Evolutionary conservation across 148 eudicot species (phyloP).

Genomic region (Rhododendron mucronatum): DNA sequence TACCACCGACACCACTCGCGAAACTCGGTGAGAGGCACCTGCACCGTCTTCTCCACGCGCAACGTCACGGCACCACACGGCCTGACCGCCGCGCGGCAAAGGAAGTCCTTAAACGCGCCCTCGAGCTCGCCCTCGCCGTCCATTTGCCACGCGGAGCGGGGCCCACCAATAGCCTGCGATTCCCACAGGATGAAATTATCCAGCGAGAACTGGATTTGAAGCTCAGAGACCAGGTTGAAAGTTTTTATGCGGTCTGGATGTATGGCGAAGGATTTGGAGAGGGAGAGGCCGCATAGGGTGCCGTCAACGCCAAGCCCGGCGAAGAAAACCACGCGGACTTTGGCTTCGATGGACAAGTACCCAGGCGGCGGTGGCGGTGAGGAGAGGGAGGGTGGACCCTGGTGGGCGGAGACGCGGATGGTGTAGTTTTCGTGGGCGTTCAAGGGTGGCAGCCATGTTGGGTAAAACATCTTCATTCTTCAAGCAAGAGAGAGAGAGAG

Average conservation of each 20-base stretch:
- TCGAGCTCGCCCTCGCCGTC: background rate
- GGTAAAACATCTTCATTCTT: background rate
- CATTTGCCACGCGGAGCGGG: background rate
- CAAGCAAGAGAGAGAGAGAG: background rate
- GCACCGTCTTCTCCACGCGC: background rate
- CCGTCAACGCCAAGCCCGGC: background rate
- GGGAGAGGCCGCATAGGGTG: too few species aligned
- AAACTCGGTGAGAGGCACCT: background rate
- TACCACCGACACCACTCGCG: background rate
- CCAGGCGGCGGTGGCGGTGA: background rate
- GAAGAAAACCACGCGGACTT: background rate
- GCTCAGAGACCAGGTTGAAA: too few species aligned
- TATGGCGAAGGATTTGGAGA: too few species aligned
- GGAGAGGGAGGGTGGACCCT: too few species aligned
- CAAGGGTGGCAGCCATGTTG: constrained; percentile 1
- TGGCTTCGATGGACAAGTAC: background rate
- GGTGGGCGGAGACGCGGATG: background rate
- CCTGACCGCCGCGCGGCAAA: background rate
- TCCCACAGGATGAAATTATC: too few species aligned
- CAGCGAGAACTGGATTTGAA: too few species aligned
- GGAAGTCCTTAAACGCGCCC: background rate
- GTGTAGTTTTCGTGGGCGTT: background rate
- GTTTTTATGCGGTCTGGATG: too few species aligned
- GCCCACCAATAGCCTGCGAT: background rate
- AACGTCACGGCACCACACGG: background rate